A percentile compares a stretch with the other conserved stretches of the same genome.
Conservation (phyloP, 345 rosid species). For the Viola odorata region DNA sequence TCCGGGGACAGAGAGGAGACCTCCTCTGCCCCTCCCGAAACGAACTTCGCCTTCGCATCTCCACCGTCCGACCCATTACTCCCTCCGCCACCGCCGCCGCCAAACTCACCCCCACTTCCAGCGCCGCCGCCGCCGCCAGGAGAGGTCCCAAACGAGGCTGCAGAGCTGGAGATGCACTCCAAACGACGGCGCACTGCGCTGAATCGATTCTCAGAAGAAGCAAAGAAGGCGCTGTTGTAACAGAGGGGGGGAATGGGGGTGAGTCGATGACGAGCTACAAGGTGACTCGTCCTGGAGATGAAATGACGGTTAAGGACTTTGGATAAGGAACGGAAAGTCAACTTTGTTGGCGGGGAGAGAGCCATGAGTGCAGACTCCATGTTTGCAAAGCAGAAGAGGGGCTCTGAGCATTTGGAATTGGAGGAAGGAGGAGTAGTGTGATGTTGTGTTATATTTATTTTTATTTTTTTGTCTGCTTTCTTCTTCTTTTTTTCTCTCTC, state of each 20-base stretch:
- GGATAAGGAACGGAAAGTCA: conserved; percentile 45
- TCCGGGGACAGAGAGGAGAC: conserved; percentile 48
- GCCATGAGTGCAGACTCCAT: conserved; percentile 44
- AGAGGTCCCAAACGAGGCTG: conserved; percentile 42
- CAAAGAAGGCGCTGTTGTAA: conserved; percentile 6
- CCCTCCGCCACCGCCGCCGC: conserved; percentile 41
- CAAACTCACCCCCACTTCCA: conserved; percentile 27
- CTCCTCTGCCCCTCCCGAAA: conserved; percentile 39
- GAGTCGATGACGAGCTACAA: conserved; percentile 16
- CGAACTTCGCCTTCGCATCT: conserved; percentile 47
- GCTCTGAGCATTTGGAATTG: too few species aligned
- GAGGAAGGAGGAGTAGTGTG: too few species aligned
- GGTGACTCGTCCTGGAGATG: conserved; percentile 13
- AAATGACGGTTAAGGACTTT: conserved; percentile 47
- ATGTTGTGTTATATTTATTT: too few species aligned
- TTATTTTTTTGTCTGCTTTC: too few species aligned
- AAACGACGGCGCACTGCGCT: conserved; percentile 28
- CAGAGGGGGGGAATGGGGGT: conserved; percentile 15
- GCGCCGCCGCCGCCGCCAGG: conserved; percentile 38
- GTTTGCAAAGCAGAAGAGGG: too few species aligned
- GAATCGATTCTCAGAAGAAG: conserved; percentile 6
- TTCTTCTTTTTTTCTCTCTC: too few species aligned
- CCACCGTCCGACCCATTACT: conserved; percentile 52
- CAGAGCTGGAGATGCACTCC: conserved; percentile 44
- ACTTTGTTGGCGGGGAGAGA: conserved; percentile 22